These are phyloP conservation scores for Erythrobasidium yunnanense DNA, from an alignment of 768 basidiomycete genomes.

Conservation along the genomic window DNA sequence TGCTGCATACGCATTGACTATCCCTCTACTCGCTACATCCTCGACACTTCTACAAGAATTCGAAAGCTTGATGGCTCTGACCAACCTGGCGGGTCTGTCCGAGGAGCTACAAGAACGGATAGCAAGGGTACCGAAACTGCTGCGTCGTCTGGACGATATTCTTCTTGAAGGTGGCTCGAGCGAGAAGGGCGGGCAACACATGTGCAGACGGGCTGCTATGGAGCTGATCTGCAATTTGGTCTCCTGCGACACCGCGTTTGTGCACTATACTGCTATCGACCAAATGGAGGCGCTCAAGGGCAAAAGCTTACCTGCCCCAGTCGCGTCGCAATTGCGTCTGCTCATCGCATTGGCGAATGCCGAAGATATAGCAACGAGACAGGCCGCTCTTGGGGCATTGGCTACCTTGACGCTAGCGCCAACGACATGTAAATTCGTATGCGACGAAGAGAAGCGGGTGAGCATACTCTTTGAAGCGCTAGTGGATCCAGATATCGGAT, in stretches of 20 bases:
- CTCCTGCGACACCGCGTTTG: constrained; percentile 62
- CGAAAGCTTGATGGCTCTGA: constrained; percentile 89
- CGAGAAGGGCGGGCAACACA: constrained; percentile 57
- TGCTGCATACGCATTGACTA: constrained; percentile 73
- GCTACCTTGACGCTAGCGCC: constrained; percentile 60
- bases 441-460: neutral
- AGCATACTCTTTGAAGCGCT: constrained; percentile 8
- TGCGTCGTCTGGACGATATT: constrained; percentile 59
- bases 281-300: constrained; percentile 35
- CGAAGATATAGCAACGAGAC: constrained; percentile 68
- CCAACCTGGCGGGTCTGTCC: constrained; percentile 76
- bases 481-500: constrained; percentile 20
- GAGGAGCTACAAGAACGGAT: constrained; percentile 58
- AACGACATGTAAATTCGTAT: constrained; percentile 35
- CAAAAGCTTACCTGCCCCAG: constrained; percentile 46
- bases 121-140: constrained; percentile 44
- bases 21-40: constrained; percentile 55
- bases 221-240: constrained; percentile 89
- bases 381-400: constrained; percentile 83
- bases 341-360: constrained; percentile 75
- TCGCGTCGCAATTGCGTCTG: constrained; percentile 53
- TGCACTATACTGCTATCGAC: constrained; percentile 16
- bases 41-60: constrained; percentile 70
- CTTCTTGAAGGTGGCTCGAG: constrained; percentile 46
- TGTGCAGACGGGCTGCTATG: constrained; percentile 75